Conservation (phyloP, 208 protist species). For the Crithidia acanthocephali region DNA sequence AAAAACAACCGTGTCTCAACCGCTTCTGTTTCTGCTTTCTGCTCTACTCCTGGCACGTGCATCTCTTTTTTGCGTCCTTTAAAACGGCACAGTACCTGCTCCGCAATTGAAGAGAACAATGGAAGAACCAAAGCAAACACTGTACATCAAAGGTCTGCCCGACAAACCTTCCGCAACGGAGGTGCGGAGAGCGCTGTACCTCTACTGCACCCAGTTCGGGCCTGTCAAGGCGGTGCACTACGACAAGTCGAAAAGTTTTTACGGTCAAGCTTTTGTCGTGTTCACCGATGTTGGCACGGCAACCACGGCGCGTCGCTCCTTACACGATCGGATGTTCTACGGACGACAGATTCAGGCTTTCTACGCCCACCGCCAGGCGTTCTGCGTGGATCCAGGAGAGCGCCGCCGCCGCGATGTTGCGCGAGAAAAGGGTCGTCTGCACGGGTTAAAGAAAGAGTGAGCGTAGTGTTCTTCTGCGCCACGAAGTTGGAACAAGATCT, state of each 20-base stretch:
- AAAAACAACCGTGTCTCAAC: no score
- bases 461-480: no score
- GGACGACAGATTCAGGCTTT: constrained; percentile 75
- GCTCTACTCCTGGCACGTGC: no score
- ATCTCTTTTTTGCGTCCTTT: not conserved
- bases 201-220: constrained; percentile 88
- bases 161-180: constrained; percentile 82
- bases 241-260: constrained; percentile 55
- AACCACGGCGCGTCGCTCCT: constrained; percentile 59
- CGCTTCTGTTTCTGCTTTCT: no score
- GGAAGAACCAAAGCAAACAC: constrained; percentile 83
- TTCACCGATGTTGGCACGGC: constrained; percentile 88
- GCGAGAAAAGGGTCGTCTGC: constrained; percentile 36
- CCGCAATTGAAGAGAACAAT: constrained; percentile 17
- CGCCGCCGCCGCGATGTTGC: constrained; percentile 60
- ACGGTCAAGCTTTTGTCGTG: constrained; percentile 89
- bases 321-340: constrained; percentile 81
- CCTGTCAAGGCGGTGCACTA: constrained; percentile 78
- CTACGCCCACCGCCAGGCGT: constrained; percentile 75
- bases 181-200: constrained; percentile 75
- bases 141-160: constrained; percentile 85
- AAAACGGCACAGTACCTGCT: not conserved
- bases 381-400: constrained; percentile 72
- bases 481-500: no score
- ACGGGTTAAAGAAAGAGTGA: constrained; percentile 23